Evolutionary conservation across 2,329 filamentous ascomycete genomes (phyloP).

Genomic region (Claviceps arundinis): DNA sequence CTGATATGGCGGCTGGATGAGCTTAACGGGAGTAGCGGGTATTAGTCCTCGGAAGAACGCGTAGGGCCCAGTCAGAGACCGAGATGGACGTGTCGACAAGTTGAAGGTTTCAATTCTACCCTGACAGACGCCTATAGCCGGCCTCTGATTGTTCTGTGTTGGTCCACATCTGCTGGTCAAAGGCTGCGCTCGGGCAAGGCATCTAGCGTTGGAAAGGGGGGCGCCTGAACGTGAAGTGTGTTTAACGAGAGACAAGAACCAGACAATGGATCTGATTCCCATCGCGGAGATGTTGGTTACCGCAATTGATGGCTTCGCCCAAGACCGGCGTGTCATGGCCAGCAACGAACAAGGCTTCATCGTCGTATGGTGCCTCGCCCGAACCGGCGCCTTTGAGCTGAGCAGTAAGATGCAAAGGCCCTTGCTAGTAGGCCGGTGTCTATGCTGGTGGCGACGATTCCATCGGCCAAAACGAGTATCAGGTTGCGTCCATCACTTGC

Average conservation of each 20-base stretch:
- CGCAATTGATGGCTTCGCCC: not conserved
- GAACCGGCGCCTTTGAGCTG: not conserved
- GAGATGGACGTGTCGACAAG: too few species aligned
- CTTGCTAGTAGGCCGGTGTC: not conserved
- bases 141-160: not conserved
- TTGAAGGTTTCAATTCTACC: too few species aligned
- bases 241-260: not conserved
- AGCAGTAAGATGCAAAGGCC: not conserved
- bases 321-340: not conserved
- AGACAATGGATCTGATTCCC: not conserved
- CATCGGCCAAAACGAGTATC: not conserved
- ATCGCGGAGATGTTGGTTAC: not conserved
- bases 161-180: too few species aligned
- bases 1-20: too few species aligned
- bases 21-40: too few species aligned
- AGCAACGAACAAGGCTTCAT: not conserved
- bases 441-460: not conserved
- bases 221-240: not conserved
- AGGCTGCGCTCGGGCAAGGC: too few species aligned
- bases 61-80: too few species aligned
- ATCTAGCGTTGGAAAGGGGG: not conserved
- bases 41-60: too few species aligned
- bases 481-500: slow-evolving; percentile 11
- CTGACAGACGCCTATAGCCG: too few species aligned
- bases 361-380: not conserved